Conservation (phyloP, 2,329 filamentous ascomycete species). For the Penicillium sp. region DNA sequence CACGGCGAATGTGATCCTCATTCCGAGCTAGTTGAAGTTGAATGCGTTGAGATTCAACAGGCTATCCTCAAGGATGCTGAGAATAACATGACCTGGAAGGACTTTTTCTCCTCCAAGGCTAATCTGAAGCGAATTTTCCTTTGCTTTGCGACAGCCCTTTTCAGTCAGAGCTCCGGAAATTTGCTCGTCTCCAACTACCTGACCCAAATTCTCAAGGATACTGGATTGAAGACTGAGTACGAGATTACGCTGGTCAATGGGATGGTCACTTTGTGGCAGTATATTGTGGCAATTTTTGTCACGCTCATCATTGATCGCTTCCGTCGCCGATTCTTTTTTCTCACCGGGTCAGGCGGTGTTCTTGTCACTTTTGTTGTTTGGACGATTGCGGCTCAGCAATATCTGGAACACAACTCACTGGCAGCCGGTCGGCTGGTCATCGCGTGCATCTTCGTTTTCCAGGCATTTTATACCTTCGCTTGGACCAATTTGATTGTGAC, state of each 20-base stretch:
- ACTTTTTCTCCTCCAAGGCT: slow-evolving; percentile 36
- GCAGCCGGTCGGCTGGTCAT: slow-evolving; percentile 32
- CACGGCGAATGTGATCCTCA: slow-evolving; percentile 46
- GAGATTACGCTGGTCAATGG: slow-evolving; percentile 39
- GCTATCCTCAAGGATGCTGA: slow-evolving; percentile 43
- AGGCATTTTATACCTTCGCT: slow-evolving; percentile 39
- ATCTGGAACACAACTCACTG: slow-evolving; percentile 20
- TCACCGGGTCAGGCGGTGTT: slow-evolving; percentile 34
- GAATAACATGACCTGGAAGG: slow-evolving; percentile 40
- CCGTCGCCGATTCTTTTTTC: slow-evolving; percentile 37
- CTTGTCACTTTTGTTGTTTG: slow-evolving; percentile 43
- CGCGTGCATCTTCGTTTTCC: slow-evolving; percentile 42
- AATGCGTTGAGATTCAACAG: slow-evolving; percentile 47
- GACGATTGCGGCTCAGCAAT: slow-evolving; percentile 47
- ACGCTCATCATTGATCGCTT: slow-evolving; percentile 33
- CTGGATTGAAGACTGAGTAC: slow-evolving; percentile 32
- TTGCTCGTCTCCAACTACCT: slow-evolving; percentile 42
- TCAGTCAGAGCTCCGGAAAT: slow-evolving; percentile 41
- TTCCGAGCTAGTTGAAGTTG: slow-evolving; percentile 43
- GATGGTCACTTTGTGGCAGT: slow-evolving; percentile 38
- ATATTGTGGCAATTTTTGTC: slow-evolving; percentile 37
- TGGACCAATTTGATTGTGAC: slow-evolving; percentile 43
- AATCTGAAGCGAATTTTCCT: slow-evolving; percentile 40
- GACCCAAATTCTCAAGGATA: slow-evolving; percentile 33
- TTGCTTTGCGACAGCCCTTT: slow-evolving; percentile 38